phyloP scores from a whole-genome alignment of 2,329 filamentous ascomycete genomes.

The Fusarium oxysporum region DNA sequence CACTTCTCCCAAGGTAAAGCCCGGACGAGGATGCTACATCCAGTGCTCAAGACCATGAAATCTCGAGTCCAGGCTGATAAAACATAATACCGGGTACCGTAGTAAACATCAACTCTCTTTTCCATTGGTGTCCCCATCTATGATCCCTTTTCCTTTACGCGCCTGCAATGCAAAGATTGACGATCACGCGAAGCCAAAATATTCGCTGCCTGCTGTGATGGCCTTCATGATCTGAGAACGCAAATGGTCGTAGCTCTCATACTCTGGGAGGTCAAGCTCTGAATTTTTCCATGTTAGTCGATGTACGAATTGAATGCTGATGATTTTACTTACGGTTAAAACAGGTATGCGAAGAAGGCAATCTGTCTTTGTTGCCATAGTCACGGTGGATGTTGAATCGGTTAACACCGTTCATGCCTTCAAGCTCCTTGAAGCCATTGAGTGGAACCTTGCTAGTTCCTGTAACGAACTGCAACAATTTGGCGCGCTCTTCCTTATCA shows the following conservation, averaged over 20 bases:
- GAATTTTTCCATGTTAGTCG: slow-evolving; percentile 49
- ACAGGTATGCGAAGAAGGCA: slow-evolving; percentile 97
- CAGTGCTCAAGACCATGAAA: slow-evolving; percentile 18
- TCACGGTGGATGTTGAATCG: slow-evolving; percentile 99
- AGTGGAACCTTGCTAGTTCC: slow-evolving; percentile 98
- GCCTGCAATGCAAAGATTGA: slow-evolving; percentile 37
- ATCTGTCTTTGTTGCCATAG: slow-evolving; percentile 93
- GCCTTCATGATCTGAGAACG: slow-evolving; percentile 91
- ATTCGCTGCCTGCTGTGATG: slow-evolving; percentile 97
- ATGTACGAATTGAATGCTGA: slow-evolving; percentile 50
- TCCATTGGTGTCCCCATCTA: slow-evolving; percentile 28
- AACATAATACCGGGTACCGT: slow-evolving; percentile 12
- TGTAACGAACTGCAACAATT: slow-evolving; percentile 96
- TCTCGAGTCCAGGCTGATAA: slow-evolving; percentile 22
- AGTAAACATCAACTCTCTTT: slow-evolving; percentile 16
- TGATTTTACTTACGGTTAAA: slow-evolving; percentile 89
- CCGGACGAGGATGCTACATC: not conserved
- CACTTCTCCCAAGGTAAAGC: slow-evolving; percentile 46
- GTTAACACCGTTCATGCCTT: slow-evolving; percentile 98
- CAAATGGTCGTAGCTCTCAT: slow-evolving; percentile 93
- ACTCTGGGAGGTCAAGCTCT: slow-evolving; percentile 99
- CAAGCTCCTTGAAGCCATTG: slow-evolving; percentile 98
- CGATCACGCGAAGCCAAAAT: slow-evolving; percentile 90
- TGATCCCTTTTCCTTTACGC: slow-evolving; percentile 22
- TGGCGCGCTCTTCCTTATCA: slow-evolving; percentile 98